Base-by-base conservation (phyloP, 2,329 filamentous ascomycete genomes). In the Akanthomyces dipterigenus region DNA sequence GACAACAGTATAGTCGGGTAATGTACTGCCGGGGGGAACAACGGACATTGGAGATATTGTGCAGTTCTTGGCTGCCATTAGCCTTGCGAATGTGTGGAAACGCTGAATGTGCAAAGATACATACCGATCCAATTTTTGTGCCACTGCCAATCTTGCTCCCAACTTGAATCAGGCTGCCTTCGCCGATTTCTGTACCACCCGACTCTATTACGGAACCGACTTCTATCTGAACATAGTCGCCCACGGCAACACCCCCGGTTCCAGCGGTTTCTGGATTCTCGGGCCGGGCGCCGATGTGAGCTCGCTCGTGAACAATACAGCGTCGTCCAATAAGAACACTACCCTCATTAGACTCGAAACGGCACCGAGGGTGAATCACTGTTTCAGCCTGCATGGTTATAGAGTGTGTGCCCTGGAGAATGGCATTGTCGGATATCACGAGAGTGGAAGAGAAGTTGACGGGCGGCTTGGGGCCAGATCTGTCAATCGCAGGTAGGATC, bases 341-440 rank as follows among this genome's bases (percentile, higher is more conserved):
- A 5, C 91, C 91, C 56, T 88, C 81, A 62, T 86, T 86, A 9
- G 93, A 88, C 69, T 92, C 89, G 61, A 97, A 82, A 64, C 88
- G 86, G 18, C 88, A 85, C 54, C 93, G 90, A 1, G 95, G 93
- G 69, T 98, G 93, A n/a, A 99, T 77, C 7, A 97, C 84, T 3
- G 86, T 88, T 69, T 91, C 87, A 26, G 89, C 82, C 61, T 88
- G 88, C 64, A 98, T 86, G 49, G 85, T 88, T 65, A 99, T 90
- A 1, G 86, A 87, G 71, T 96, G 83, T 2, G 83, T 86, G 65
- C 95, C 95, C 20, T 79, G 84, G 20, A 89, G 76, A 20, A 83
- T 76, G 12, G 86, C 84, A 62, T 82, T 82, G 65, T 88, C 85
- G 69, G 85, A 82, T 62, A 89, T 86, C 34, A 79, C 80, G 61